Conservation (phyloP, 768 basidiomycete genomes). For the Russula ochroleuca region DNA sequence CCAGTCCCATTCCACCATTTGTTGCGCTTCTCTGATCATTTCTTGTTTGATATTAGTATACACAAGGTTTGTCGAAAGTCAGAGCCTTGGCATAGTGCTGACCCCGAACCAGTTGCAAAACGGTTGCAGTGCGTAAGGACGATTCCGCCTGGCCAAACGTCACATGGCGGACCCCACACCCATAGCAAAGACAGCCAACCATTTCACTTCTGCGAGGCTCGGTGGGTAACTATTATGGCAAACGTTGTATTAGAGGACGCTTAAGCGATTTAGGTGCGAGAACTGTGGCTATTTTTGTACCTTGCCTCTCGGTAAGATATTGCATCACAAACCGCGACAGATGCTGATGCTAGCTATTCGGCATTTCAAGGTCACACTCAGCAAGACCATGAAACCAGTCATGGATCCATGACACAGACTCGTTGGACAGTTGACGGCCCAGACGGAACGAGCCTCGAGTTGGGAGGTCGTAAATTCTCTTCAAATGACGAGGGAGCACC, state of each 20-base stretch:
- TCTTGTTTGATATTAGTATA: constrained; percentile 38
- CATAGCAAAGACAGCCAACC: constrained; percentile 43
- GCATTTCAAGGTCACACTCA: constrained; percentile 48
- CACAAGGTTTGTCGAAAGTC: constrained; percentile 42
- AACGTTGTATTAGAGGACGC: not conserved
- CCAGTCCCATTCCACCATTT: not conserved
- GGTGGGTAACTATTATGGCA: constrained; percentile 32
- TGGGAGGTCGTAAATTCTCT: constrained; percentile 53
- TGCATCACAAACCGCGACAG: not conserved
- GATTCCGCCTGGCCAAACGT: constrained; percentile 42
- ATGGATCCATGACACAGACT: constrained; percentile 59
- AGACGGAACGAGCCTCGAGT: constrained; percentile 47
- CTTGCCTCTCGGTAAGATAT: constrained; percentile 45
- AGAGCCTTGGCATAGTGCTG: not conserved
- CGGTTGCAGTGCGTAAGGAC: constrained; percentile 46
- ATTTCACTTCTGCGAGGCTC: constrained; percentile 53
- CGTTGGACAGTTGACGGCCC: constrained; percentile 55
- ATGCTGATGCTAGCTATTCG: not conserved
- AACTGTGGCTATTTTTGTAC: constrained; percentile 58
- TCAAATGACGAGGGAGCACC: constrained; percentile 55
- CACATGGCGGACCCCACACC: constrained; percentile 45
- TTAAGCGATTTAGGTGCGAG: constrained; percentile 42
- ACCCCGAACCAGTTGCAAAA: constrained; percentile 40
- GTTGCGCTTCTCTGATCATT: not conserved
- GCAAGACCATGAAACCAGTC: constrained; percentile 56